A percentile compares a stretch with the other conserved stretches of the same genome.
Evolutionary conservation across 306 rosid species (phyloP).

Genomic region (Ormosia semicastrata): DNA sequence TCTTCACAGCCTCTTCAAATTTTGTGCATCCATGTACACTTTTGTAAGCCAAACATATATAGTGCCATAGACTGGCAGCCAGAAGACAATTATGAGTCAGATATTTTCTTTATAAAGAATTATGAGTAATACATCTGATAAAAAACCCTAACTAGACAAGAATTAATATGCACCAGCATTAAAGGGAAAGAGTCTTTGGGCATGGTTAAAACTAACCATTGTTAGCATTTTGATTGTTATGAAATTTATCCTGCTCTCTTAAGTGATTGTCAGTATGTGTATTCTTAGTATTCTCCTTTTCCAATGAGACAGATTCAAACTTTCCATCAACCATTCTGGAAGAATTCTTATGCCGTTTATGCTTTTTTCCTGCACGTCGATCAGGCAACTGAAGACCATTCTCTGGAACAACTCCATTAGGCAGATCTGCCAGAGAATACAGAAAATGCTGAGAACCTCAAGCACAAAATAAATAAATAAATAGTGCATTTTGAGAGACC

Average conservation of each 20-base stretch:
- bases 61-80: conserved; percentile 21
- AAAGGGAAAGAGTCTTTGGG: conserved; percentile 9
- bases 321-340: conserved; percentile 59
- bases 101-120: not conserved
- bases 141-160: conserved; percentile 1
- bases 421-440: conserved; percentile 45
- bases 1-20: not conserved
- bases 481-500: conserved; percentile 24
- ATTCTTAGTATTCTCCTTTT: conserved; percentile 43
- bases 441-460: conserved; percentile 27
- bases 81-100: not conserved
- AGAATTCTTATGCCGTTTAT: conserved; percentile 64
- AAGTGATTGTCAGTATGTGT: conserved; percentile 38
- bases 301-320: conserved; percentile 38
- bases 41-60: not conserved
- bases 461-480: not conserved
- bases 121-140: not conserved
- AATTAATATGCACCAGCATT: not conserved
- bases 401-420: conserved; percentile 56
- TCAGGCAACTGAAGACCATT: conserved; percentile 59
- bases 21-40: not conserved
- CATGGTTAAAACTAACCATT: conserved; percentile 48
- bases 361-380: conserved; percentile 62
- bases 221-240: conserved; percentile 40
- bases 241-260: conserved; percentile 44